phyloP scores from a whole-genome alignment of 2,329 filamentous ascomycete genomes.

The Fusarium sp. region DNA sequence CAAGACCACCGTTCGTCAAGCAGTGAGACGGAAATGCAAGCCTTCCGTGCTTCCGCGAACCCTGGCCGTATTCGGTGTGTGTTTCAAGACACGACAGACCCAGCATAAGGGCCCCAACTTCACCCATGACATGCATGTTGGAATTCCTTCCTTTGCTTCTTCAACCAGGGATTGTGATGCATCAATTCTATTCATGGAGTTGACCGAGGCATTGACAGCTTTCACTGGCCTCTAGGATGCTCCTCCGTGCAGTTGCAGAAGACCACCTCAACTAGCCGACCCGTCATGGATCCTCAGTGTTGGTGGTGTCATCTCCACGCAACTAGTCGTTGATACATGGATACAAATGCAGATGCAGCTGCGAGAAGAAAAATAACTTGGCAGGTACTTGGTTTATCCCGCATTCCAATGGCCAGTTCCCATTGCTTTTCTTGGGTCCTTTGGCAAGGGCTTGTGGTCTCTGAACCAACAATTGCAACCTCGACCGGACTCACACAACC shows the following conservation, averaged over 20 bases:
- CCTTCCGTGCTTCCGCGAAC: not conserved
- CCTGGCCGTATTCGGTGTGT: not conserved
- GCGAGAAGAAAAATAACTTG: not conserved
- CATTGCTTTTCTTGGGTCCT: not conserved
- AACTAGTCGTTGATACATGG: not conserved
- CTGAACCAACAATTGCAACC: not conserved
- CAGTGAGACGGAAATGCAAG: not conserved
- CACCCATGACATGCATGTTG: not conserved
- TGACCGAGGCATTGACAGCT: not conserved
- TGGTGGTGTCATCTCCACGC: conserved; percentile 4
- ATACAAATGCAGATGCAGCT: not conserved
- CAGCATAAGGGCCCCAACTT: not conserved
- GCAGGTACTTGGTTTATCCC: not conserved
- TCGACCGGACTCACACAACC: not conserved
- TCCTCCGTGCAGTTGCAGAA: conserved; percentile 1
- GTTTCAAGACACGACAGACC: not conserved
- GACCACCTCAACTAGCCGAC: not conserved
- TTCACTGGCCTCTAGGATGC: not conserved
- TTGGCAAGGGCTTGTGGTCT: not conserved
- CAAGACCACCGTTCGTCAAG: not conserved
- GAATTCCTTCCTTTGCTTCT: not conserved
- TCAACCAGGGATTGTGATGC: not conserved
- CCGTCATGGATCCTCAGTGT: not conserved
- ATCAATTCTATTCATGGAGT: not conserved
- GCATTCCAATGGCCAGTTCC: not conserved